Evolutionary conservation across 305 asterid species (phyloP).

Genomic region (Salvia sclarea): DNA sequence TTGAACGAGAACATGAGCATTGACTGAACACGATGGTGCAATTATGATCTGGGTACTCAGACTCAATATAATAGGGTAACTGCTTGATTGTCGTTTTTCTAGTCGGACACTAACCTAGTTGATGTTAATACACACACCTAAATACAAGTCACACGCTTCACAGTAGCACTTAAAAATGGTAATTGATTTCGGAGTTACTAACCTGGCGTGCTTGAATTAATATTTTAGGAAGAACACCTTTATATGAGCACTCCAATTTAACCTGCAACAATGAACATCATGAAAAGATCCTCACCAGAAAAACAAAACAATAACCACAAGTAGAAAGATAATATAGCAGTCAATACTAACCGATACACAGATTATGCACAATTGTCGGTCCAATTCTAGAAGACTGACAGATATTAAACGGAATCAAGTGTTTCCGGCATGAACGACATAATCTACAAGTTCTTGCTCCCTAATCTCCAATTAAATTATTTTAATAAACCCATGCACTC

Average conservation of each 20-base stretch:
- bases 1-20: neutral
- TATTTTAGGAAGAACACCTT: constrained; percentile 86
- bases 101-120: neutral
- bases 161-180: constrained; percentile 5
- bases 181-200: constrained; percentile 24
- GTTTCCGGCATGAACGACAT: neutral
- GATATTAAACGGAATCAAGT: neutral
- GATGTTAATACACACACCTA: neutral
- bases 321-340: constrained; percentile 7
- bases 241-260: constrained; percentile 66
- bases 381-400: neutral
- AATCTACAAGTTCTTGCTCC: neutral
- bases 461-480: neutral
- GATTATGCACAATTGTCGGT: neutral
- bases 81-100: neutral
- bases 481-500: neutral
- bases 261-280: constrained; percentile 50
- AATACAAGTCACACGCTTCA: neutral
- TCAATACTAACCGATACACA: neutral
- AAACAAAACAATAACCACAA: constrained; percentile 2
- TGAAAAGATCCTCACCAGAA: neutral
- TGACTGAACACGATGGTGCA: neutral
- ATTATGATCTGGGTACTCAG: neutral
- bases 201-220: constrained; percentile 80
- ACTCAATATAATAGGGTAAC: neutral